Percentiles rank a stretch among this genome's conserved stretches.
Evolutionary conservation across 257 asterid genomes (phyloP).

Genomic region (Sherardia arvensis): DNA sequence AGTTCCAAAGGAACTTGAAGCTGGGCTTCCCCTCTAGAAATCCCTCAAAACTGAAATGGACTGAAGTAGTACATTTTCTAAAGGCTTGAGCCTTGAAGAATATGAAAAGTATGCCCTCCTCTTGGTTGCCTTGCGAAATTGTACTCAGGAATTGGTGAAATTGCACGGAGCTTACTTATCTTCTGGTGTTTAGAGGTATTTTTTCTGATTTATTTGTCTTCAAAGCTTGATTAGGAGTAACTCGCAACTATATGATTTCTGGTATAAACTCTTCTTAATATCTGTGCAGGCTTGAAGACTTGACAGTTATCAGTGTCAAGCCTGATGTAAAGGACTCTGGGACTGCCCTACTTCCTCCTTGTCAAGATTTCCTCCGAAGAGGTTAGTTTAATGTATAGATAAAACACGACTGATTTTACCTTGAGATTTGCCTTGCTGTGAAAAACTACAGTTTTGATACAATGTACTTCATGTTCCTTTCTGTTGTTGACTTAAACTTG

Average conservation of each 20-base stretch:
- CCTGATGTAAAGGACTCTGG: background rate
- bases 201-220: background rate
- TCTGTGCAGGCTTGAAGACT: background rate
- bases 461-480: background rate
- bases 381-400: constrained; percentile 1
- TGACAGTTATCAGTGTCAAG: background rate
- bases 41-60: background rate
- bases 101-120: background rate
- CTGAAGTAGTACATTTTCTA: background rate
- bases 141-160: background rate
- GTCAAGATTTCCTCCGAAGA: background rate
- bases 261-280: background rate
- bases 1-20: background rate
- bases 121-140: background rate
- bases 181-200: background rate
- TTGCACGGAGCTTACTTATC: background rate
- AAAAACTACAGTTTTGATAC: background rate
- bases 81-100: background rate
- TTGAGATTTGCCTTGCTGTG: background rate
- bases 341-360: background rate
- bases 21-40: background rate
- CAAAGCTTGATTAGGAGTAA: background rate
- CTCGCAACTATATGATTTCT: background rate
- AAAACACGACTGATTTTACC: background rate
- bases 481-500: background rate